These are phyloP conservation scores for Glycine latifolia DNA, from an alignment of 306 rosid species.

Conservation along the genomic window DNA sequence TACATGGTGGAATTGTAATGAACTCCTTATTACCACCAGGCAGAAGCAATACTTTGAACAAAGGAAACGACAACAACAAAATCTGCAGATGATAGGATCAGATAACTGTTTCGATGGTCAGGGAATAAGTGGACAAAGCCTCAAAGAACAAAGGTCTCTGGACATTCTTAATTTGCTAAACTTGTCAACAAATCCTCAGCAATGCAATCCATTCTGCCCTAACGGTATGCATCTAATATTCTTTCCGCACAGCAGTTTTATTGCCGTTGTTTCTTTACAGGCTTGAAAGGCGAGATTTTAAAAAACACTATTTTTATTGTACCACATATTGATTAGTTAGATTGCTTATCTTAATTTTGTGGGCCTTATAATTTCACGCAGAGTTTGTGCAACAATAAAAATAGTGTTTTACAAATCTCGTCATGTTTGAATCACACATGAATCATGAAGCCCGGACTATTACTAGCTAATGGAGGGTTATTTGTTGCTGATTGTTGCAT, in stretches of 20 bases:
- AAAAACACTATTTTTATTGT: conserved; percentile 7
- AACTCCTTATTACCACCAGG: conserved; percentile 55
- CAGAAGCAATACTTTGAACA: conserved; percentile 97
- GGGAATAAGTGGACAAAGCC: conserved; percentile 51
- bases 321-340: not conserved
- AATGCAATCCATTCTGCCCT: conserved; percentile 51
- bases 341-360: too few relatives aligned
- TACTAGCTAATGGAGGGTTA: conserved; percentile 22
- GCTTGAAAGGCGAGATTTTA: conserved; percentile 25
- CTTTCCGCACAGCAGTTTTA: conserved; percentile 30
- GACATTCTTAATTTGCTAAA: conserved; percentile 80
- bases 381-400: too few relatives aligned
- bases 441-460: conserved; percentile 11
- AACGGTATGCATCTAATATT: conserved; percentile 52
- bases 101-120: conserved; percentile 54
- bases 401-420: conserved; percentile 18
- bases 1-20: conserved; percentile 25
- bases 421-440: conserved; percentile 5
- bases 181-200: conserved; percentile 66
- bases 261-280: conserved; percentile 21
- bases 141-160: conserved; percentile 69
- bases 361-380: too few relatives aligned
- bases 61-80: conserved; percentile 77
- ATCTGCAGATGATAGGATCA: conserved; percentile 56
- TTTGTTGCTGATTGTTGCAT: conserved; percentile 20